Base-by-base conservation (phyloP, 1,284 basidiomycete species). In the Bondarzewia mesenterica region DNA sequence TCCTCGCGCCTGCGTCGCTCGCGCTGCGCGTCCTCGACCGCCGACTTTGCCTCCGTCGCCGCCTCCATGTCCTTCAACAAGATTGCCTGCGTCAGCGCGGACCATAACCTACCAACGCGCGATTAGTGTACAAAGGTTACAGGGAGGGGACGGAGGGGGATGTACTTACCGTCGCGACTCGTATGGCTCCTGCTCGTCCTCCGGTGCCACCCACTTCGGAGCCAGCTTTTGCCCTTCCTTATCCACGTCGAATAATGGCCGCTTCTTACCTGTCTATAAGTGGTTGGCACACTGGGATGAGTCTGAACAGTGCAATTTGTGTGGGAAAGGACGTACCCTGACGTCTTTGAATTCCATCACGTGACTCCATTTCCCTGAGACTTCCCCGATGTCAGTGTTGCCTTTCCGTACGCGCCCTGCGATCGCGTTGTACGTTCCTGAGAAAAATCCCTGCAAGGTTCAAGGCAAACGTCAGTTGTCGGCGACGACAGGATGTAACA, bases 381-480 rank as follows among this genome's bases (percentile, higher is more conserved):
- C 71, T 59, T 98, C 93, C 8, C 94, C 95, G 15, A 89, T 71
- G 2, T 92, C 85, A n/a, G 65, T 68, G 37, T 67, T 64, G n/a
- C 74, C 72, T 51, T 74, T 77, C 54, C 83, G 84, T 55, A 98
- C 78, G 54, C 83, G 82, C 26, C 94, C 96, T 4, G 78, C 67
- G 50, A 99, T 83, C 21, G 85, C 82, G 63, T 99, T 99, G 72
- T 99, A 98, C 22, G 88, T 89, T 15, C 95, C 95, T 1, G 91
- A 93, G 65, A 97, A 97, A 77, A 95, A 99, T 21, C 95, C 95
- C 89, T 91, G 58, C 12, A 49, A 32, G 25, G 20, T 18, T 29
- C 16, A 36, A n/a, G n/a, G 14, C 27, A 32, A 14, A 16, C 23
- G 21, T 25, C 43, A 18, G 6, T n/a, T 6, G 18, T 15, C 16